Evolutionary conservation across 2,329 filamentous ascomycete species (phyloP).

Genomic region (Mycosphaerella sp.): DNA sequence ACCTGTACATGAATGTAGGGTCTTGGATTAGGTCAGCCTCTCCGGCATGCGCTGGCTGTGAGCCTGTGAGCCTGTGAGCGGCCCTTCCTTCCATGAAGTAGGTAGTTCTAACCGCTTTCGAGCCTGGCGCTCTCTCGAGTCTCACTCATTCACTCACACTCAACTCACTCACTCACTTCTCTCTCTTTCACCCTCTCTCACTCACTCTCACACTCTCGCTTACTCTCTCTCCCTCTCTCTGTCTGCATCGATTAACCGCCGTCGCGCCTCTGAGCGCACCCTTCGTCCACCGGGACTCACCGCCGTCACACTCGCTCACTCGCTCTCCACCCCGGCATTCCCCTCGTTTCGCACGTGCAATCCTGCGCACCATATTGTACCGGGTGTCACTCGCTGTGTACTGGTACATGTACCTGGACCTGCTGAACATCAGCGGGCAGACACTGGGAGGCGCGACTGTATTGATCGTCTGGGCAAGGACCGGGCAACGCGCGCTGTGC

Average conservation of each 20-base stretch:
- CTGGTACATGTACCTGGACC: too few species aligned
- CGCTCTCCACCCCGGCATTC: neutral
- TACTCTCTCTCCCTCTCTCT: too few species aligned
- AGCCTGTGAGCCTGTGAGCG: neutral
- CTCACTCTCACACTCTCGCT: too few species aligned
- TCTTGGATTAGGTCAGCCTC: neutral
- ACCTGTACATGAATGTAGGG: too few species aligned
- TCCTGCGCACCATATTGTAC: neutral
- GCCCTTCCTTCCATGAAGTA: neutral
- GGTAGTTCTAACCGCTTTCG: too few species aligned
- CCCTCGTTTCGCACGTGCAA: neutral
- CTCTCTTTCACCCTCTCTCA: too few species aligned
- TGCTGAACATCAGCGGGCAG: slow-evolving; percentile 1
- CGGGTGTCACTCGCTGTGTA: neutral
- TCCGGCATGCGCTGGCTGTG: neutral
- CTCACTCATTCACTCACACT: too few species aligned
- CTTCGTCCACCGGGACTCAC: neutral
- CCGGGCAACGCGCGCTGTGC: neutral
- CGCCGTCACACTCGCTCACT: too few species aligned
- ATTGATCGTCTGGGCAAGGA: slow-evolving; percentile 8
- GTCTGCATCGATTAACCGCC: too few species aligned
- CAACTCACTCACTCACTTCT: too few species aligned
- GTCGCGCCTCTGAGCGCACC: neutral
- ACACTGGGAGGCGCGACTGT: slow-evolving; percentile 3
- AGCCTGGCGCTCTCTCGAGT: too few species aligned